phyloP scores from a whole-genome alignment of 129 eudicot genomes.

The Lactuca sativa region DNA sequence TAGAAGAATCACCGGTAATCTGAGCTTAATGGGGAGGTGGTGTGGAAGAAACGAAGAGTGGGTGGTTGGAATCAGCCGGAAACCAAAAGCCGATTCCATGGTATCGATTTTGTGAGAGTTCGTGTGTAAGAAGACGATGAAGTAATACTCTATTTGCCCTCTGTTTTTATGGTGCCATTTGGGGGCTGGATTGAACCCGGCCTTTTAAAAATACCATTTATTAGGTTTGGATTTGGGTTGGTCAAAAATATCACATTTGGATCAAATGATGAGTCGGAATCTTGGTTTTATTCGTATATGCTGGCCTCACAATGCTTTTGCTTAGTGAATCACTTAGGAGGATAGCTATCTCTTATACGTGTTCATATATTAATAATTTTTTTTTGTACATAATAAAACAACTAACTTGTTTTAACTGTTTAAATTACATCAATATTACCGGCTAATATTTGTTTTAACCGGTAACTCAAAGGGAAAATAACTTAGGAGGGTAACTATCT shows the following conservation, averaged over 20 bases:
- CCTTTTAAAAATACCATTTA: background rate
- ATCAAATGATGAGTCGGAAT: constrained; percentile 19
- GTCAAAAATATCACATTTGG: constrained; percentile 11
- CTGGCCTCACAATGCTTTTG: background rate
- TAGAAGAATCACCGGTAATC: constrained; percentile 41
- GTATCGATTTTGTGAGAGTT: background rate
- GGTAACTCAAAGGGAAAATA: too few species aligned
- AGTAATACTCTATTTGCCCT: constrained; percentile 12
- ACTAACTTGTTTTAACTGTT: too few species aligned
- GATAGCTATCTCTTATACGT: too few species aligned
- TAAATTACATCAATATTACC: too few species aligned
- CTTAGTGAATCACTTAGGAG: too few species aligned
- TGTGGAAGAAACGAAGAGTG: constrained; percentile 42
- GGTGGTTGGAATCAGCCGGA: constrained; percentile 44
- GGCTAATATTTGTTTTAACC: too few species aligned
- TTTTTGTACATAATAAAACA: too few species aligned
- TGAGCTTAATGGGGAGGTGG: constrained; percentile 40
- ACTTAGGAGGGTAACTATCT: too few species aligned
- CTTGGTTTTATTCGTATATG: constrained; percentile 30
- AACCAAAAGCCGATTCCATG: constrained; percentile 69
- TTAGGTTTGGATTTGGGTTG: constrained; percentile 7
- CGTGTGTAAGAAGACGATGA: constrained; percentile 28
- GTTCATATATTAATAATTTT: too few species aligned
- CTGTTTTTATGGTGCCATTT: constrained; percentile 6
- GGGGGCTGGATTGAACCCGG: constrained; percentile 21